A percentile compares a stretch with the other conserved stretches of the same genome.
phyloP scores from a whole-genome alignment of 1,139 yeast species.

The Taiozyma onychis region DNA sequence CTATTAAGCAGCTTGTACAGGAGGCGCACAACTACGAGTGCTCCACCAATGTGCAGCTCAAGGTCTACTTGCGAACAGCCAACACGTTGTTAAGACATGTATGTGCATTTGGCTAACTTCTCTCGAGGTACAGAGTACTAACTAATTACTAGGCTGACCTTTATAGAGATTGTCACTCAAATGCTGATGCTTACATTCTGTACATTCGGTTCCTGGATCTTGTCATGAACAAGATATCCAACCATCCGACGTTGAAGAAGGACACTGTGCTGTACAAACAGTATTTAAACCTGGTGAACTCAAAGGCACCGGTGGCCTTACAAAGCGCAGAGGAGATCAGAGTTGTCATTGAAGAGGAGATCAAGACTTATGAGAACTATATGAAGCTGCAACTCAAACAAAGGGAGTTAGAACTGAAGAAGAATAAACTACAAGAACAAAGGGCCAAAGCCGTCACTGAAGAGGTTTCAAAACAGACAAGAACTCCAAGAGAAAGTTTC shows the following conservation, averaged over 20 bases:
- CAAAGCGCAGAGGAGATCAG: constrained; percentile 34
- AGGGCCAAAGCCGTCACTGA: not conserved
- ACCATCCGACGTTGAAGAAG: constrained; percentile 35
- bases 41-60: constrained; percentile 34
- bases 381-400: constrained; percentile 5
- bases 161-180: constrained; percentile 34
- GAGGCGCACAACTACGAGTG: constrained; percentile 41
- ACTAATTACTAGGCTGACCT: constrained; percentile 34
- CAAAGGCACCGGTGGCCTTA: constrained; percentile 30
- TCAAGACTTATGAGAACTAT: constrained; percentile 21
- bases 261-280: constrained; percentile 20
- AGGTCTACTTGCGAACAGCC: constrained; percentile 37
- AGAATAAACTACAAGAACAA: not conserved
- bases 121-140: not conserved
- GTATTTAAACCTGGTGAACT: constrained; percentile 20
- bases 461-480: not conserved
- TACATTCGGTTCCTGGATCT: constrained; percentile 45
- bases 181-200: constrained; percentile 42
- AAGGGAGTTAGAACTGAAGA: constrained; percentile 2
- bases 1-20: constrained; percentile 30
- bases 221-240: constrained; percentile 37
- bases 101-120: constrained; percentile 24
- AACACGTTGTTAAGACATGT: constrained; percentile 21
- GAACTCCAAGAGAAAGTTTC: not conserved
- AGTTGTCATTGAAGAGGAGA: constrained; percentile 27